These are phyloP conservation scores for Geranomyces michiganensis DNA, from an alignment of 192 early-diverging fungal genomes.

Conservation along the genomic window DNA sequence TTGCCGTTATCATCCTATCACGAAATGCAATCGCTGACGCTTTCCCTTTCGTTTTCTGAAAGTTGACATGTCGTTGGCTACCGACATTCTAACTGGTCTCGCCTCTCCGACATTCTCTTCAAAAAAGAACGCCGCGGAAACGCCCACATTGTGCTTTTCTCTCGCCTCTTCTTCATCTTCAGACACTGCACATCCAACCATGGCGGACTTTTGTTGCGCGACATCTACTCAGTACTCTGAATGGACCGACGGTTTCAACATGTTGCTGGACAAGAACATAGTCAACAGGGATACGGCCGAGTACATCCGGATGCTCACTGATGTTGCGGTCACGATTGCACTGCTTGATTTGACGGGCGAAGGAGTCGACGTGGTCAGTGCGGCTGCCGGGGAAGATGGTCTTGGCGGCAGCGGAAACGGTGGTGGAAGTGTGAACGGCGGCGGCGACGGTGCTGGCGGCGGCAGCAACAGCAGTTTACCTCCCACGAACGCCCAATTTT, in stretches of 20 bases:
- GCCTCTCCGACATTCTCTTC: conserved; percentile 38
- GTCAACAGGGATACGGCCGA: conserved; percentile 66
- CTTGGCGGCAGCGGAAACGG: too few relatives aligned
- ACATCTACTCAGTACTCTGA: conserved; percentile 56
- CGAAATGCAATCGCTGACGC: neutral
- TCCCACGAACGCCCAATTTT: conserved; percentile 1
- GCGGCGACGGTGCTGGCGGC: neutral
- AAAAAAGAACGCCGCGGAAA: conserved; percentile 38
- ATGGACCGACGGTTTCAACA: conserved; percentile 77
- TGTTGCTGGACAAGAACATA: conserved; percentile 69
- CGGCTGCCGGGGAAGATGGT: neutral
- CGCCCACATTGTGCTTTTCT: conserved; percentile 49
- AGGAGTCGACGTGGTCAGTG: conserved; percentile 44
- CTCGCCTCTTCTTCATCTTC: conserved; percentile 44
- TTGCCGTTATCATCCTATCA: neutral
- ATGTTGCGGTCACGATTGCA: conserved; percentile 69
- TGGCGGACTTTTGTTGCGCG: conserved; percentile 63
- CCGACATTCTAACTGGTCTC: conserved; percentile 49
- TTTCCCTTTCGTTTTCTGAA: neutral
- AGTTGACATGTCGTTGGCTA: conserved; percentile 55
- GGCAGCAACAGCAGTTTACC: neutral
- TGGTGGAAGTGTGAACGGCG: too few relatives aligned
- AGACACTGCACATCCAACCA: conserved; percentile 29
- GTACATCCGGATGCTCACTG: conserved; percentile 64
- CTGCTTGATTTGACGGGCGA: conserved; percentile 71